Base-by-base conservation (phyloP, 2,329 filamentous ascomycete genomes). In the Fusarium verrucosum region DNA sequence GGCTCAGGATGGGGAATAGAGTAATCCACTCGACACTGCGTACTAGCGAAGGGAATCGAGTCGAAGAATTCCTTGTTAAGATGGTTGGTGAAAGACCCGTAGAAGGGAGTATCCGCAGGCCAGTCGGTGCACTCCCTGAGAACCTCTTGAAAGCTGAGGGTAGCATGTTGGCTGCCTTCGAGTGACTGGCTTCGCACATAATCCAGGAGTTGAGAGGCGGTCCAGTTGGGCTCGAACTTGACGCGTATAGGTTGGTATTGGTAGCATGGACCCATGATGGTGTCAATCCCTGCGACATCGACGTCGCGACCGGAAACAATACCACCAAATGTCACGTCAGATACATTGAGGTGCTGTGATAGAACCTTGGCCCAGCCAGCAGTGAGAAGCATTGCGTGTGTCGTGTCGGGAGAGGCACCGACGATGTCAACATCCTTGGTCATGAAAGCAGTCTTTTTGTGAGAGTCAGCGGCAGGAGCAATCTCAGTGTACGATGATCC, bases 181-280 rank as follows among this genome's bases (percentile, higher is more conserved):
- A 72, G 62, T 3, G 62, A 70, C 19, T 73, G 64, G 7, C 30
- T 52, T 22, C 69, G 68, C 1, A 73, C 68, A 3, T 64, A 54
- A 26, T 69, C 55, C 7, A 73, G 26, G 3, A 73, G 58, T 4
- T 70, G 55, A 3, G 40, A 45, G 9, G 36, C 62, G 16, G 68
- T 73, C 71, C 68, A 73, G 20, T 42, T 33, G 17, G 58, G 25
- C 33, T 66, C 56, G 7, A 73, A 68, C 38, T 50, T 62, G 52
- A 73, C 70, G n/a, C 71, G 63, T 10, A 73, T 59, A 1, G 71
- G 71, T 43, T 71, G 72, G 58, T 73, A 73, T 22, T 73, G 71
- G 33, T 73, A 73, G 54, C 71, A 73, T 2, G 71, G 70, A 0
- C 71, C 72, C 69, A 73, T 71, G 35, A 72, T 61, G 26, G 52